Conservation (phyloP, 2,329 filamentous ascomycete species). For the Massarina eburnea region DNA sequence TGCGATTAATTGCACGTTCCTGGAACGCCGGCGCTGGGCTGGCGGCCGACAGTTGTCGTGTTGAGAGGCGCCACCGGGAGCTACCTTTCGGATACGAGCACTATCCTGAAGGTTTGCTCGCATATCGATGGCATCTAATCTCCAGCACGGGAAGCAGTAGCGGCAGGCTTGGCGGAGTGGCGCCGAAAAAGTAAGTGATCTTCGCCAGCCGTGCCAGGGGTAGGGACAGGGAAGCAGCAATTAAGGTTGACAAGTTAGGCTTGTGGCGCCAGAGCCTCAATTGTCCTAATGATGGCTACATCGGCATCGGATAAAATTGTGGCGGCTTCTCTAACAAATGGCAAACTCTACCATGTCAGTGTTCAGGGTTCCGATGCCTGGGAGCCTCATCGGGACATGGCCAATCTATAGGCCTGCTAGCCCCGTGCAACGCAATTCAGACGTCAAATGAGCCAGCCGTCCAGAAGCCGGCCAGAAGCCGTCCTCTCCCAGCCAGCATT, state of each 20-base stretch:
- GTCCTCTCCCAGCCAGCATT: background rate
- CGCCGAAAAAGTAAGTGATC: conserved; percentile 12
- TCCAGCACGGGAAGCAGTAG: conserved; percentile 6
- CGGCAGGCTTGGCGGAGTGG: conserved; percentile 5
- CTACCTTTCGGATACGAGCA: background rate
- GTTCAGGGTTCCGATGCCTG: conserved; percentile 8
- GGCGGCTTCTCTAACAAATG: conserved; percentile 3
- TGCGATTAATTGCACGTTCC: conserved; percentile 3
- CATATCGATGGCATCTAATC: conserved; percentile 1
- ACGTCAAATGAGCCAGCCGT: conserved; percentile 5
- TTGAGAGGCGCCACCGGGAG: conserved; percentile 5
- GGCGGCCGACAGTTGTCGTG: conserved; percentile 4
- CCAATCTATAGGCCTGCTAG: conserved; percentile 18
- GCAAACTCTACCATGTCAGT: conserved; percentile 9
- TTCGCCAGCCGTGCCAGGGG: conserved; percentile 15
- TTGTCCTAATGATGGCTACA: conserved; percentile 3
- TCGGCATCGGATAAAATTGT: conserved; percentile 11
- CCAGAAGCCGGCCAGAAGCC: background rate
- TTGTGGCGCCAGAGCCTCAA: conserved; percentile 13
- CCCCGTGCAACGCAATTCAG: conserved; percentile 11
- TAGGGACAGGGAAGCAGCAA: conserved; percentile 5
- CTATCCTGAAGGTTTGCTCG: background rate
- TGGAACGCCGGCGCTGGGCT: background rate
- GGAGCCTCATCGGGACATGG: conserved; percentile 12
- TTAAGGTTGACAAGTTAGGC: conserved; percentile 17